These are phyloP conservation scores for Saprolegnia parasitica DNA, from an alignment of 352 stramenopile species.

Conservation along the genomic window DNA sequence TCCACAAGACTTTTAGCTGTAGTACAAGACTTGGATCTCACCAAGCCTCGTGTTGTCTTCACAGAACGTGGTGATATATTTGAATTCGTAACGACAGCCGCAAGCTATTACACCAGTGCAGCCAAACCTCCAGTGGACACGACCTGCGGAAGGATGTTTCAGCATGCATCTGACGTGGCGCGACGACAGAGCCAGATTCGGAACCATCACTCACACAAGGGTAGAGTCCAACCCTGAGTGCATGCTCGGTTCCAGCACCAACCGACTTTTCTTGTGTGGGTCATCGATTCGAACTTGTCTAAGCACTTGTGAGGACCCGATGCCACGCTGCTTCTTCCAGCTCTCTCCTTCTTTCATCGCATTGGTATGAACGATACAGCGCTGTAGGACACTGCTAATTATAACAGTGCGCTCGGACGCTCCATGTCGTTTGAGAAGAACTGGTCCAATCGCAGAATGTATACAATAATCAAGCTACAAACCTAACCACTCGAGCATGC, in stretches of 20 bases:
- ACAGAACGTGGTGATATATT: too few relatives aligned
- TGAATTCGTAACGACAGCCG: too few relatives aligned
- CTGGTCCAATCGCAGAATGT: not conserved
- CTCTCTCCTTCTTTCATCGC: too few relatives aligned
- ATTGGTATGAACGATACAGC: too few relatives aligned
- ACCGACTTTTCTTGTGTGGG: not conserved
- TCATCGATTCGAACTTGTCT: not conserved
- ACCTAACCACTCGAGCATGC: not conserved
- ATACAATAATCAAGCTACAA: constrained; percentile 1
- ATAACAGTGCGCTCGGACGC: too few relatives aligned
- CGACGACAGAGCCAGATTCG: not conserved
- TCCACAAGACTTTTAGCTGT: too few relatives aligned
- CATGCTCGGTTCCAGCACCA: not conserved
- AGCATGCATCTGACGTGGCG: not conserved
- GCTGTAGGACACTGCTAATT: too few relatives aligned
- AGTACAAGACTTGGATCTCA: too few relatives aligned
- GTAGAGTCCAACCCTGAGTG: not conserved
- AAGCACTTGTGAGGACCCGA: not conserved
- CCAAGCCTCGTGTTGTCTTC: too few relatives aligned
- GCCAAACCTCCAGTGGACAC: not conserved
- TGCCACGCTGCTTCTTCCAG: too few relatives aligned
- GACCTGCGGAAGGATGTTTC: not conserved
- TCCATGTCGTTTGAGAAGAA: too few relatives aligned
- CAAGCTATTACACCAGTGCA: too few relatives aligned
- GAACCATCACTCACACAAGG: not conserved